These are phyloP conservation scores for Penicillium sp. DNA, from an alignment of 2,329 filamentous ascomycete genomes.

Conservation along the genomic window DNA sequence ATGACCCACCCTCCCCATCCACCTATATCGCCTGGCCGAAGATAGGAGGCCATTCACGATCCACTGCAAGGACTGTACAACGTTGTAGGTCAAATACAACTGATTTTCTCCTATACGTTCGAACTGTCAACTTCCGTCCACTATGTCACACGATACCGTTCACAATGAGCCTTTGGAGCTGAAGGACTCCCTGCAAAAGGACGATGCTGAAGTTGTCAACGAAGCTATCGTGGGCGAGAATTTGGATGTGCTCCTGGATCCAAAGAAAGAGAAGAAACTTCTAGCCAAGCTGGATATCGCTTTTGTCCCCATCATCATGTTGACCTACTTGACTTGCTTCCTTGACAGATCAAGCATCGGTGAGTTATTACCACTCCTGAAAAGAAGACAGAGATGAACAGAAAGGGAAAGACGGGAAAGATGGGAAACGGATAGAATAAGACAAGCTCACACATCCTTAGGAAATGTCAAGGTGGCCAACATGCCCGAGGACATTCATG, in stretches of 20 bases:
- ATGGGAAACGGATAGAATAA: too few relatives aligned
- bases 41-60: not conserved
- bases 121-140: not conserved
- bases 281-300: slow-evolving; percentile 51
- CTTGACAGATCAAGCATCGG: slow-evolving; percentile 57
- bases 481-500: slow-evolving; percentile 48
- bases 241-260: slow-evolving; percentile 40
- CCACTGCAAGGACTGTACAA: not conserved
- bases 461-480: slow-evolving; percentile 51
- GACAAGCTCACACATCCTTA: slow-evolving; percentile 15
- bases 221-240: slow-evolving; percentile 19
- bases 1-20: slow-evolving; percentile 3
- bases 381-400: too few relatives aligned
- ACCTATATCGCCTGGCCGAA: not conserved
- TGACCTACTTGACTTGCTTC: slow-evolving; percentile 56
- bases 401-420: too few relatives aligned
- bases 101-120: not conserved
- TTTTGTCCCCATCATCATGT: slow-evolving; percentile 55
- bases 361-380: slow-evolving; percentile 8
- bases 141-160: slow-evolving; percentile 1
- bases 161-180: slow-evolving; percentile 12
- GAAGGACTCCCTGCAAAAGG: slow-evolving; percentile 17
- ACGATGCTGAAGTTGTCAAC: slow-evolving; percentile 7
- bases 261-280: slow-evolving; percentile 47
- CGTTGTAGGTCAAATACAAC: not conserved